phyloP scores from a whole-genome alignment of 305 asterid genomes.

The Solanum hybrid region DNA sequence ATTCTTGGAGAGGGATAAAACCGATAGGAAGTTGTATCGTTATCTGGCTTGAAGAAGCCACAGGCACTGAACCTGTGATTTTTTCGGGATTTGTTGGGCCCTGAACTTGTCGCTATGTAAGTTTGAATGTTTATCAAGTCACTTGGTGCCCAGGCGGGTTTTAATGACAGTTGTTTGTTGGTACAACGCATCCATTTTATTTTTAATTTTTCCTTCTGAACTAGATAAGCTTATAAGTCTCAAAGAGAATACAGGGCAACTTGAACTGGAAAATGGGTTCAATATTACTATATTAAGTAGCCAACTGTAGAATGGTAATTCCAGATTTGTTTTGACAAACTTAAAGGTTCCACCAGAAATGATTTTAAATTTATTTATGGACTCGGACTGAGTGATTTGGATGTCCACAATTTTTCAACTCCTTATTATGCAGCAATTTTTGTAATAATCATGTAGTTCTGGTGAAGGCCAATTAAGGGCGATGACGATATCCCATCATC shows the following conservation, averaged over 20 bases:
- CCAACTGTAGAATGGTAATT: neutral
- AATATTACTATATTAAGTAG: neutral
- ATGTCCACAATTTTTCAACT: neutral
- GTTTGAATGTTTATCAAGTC: neutral
- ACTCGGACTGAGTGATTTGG: neutral
- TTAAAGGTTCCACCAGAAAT: neutral
- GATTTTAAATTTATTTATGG: neutral
- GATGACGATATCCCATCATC: neutral
- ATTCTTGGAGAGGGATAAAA: conserved; percentile 22
- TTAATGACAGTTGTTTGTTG: conserved; percentile 3
- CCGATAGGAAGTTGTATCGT: conserved; percentile 24
- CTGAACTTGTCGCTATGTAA: neutral
- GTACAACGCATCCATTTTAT: neutral
- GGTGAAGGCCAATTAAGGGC: neutral
- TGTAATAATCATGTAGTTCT: neutral
- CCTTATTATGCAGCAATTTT: neutral
- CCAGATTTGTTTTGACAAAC: neutral
- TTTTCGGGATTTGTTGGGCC: neutral
- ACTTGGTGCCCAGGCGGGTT: conserved; percentile 3
- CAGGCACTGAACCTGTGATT: neutral
- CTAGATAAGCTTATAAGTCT: neutral
- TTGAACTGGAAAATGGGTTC: neutral
- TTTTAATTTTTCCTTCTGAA: neutral
- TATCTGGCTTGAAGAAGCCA: conserved; percentile 18
- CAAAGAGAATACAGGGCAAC: neutral